A percentile compares a stretch with the other conserved stretches of the same genome.
phyloP scores from a whole-genome alignment of 2,329 filamentous ascomycete genomes.

The Pestalotiopsis sp. region DNA sequence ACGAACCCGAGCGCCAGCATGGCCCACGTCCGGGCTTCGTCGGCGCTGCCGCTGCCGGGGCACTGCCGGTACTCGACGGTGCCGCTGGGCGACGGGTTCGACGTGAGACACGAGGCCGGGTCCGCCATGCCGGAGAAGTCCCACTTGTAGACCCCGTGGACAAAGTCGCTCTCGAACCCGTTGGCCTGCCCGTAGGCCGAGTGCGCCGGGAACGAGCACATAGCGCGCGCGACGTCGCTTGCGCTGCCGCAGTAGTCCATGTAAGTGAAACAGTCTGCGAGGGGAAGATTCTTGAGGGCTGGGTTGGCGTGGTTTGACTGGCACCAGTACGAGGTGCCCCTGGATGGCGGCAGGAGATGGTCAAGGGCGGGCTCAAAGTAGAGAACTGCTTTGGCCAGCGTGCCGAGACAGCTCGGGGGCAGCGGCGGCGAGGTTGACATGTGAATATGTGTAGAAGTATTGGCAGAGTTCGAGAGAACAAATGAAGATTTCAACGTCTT shows the following conservation, averaged over 20 bases:
- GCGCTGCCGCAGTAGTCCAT: slow-evolving; percentile 22
- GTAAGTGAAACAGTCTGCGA: slow-evolving; percentile 25
- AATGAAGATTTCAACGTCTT: slow-evolving; percentile 26
- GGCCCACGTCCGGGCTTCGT: slow-evolving; percentile 33
- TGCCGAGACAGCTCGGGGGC: slow-evolving; percentile 22
- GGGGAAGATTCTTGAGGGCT: slow-evolving; percentile 18
- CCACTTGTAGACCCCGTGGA: slow-evolving; percentile 43
- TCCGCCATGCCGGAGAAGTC: slow-evolving; percentile 32
- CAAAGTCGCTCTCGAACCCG: slow-evolving; percentile 33
- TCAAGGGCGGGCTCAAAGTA: slow-evolving; percentile 38
- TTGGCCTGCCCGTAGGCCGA: slow-evolving; percentile 32
- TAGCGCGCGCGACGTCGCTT: slow-evolving; percentile 25
- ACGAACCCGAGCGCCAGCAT: slow-evolving; percentile 48
- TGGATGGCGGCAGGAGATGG: slow-evolving; percentile 25
- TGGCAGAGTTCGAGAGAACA: slow-evolving; percentile 21
- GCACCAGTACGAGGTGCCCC: slow-evolving; percentile 34
- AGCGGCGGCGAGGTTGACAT: slow-evolving; percentile 28
- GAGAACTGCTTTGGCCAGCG: slow-evolving; percentile 33
- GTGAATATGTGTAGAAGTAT: slow-evolving; percentile 41
- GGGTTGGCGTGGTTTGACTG: slow-evolving; percentile 34
- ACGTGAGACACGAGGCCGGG: slow-evolving; percentile 13
- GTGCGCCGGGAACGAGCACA: slow-evolving; percentile 33
- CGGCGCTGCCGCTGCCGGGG: slow-evolving; percentile 30
- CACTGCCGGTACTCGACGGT: slow-evolving; percentile 40
- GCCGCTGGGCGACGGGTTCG: slow-evolving; percentile 18